Evolutionary conservation across 2,329 filamentous ascomycete genomes (phyloP), one percentile per base, ranked within the genome.

Genomic region (Myotisia sp.): DNA sequence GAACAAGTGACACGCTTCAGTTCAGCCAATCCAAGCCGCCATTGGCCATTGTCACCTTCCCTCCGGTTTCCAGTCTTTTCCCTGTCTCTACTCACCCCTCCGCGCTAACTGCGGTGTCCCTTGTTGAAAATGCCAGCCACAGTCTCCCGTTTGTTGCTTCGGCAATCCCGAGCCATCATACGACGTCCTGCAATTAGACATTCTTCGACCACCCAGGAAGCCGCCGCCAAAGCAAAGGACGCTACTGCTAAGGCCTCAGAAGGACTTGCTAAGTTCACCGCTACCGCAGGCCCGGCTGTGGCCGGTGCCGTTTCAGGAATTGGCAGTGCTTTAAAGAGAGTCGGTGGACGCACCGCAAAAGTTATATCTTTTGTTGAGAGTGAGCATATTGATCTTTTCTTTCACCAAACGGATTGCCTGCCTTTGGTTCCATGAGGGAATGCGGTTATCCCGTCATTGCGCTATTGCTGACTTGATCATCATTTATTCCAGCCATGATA

Each of bases 261-360:
- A 63, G 84, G 85, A 44, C 73, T 94, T 36, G 83, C 80, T 49
- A 76, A 76, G 54, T 86, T 90, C 51, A 69, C 78, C 44, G 76
- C 79, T 49, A 76, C 82, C 35, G 86, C 85, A 48, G 82, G 82
- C 37, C 77, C 81, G 41, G 81, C 76, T 41, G 67, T 92, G 49
- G 69, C 71, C 48, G 76, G 73, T 54, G 82, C 79, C 48, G 80
- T 79, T 37, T 72, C 74, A 54, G 71, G 74, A 37, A 62, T 78
- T 46, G 63, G 68, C 46, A 71, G 64, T 53, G 74, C 79, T 38
- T 62, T 92, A 48, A 68, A 74, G 57, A 79, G 75, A 63, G 70
- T 86, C 55, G 86, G 85, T 52, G 87, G 87, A 52, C 74, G 80
- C 50, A 86, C 83, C 42, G 85, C 83, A 51, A 74, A 71, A 60